phyloP scores from a whole-genome alignment of 1,139 yeast species.

The Yamadazyma buinensis region DNA sequence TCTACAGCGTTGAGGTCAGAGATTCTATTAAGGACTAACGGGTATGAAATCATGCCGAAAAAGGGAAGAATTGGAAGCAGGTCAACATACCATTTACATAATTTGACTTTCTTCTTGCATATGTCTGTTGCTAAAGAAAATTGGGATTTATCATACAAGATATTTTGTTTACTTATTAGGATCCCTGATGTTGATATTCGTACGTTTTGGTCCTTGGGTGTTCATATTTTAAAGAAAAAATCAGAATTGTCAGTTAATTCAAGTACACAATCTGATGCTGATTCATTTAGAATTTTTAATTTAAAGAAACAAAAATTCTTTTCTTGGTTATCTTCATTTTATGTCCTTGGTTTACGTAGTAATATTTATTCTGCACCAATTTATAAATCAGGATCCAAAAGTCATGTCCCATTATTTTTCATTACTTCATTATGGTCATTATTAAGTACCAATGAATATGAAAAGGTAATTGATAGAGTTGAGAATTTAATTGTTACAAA shows the following conservation, averaged over 20 bases:
- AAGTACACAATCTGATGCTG: not conserved
- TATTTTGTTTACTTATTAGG: conserved; percentile 48
- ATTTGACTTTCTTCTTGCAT: conserved; percentile 33
- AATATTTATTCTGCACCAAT: conserved; percentile 27
- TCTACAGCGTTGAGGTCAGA: conserved; percentile 13
- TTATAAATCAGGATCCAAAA: conserved; percentile 37
- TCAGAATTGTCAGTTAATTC: too few relatives aligned
- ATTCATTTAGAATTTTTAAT: conserved; percentile 10
- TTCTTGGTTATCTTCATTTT: conserved; percentile 32
- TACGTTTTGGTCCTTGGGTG: conserved; percentile 58
- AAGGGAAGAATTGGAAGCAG: not conserved
- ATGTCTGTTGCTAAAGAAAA: conserved; percentile 38
- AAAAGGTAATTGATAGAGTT: conserved; percentile 25
- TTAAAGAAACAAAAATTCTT: conserved; percentile 28
- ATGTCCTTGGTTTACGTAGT: conserved; percentile 12
- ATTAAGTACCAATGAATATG: conserved; percentile 23
- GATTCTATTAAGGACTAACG: conserved; percentile 23
- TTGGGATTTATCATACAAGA: conserved; percentile 54
- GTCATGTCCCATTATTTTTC: conserved; percentile 36
- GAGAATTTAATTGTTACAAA: conserved; percentile 41
- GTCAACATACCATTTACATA: conserved; percentile 25
- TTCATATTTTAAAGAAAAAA: conserved; percentile 27
- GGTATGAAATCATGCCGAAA: conserved; percentile 29
- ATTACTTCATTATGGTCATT: conserved; percentile 35
- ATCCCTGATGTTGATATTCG: conserved; percentile 48